Conservation (phyloP, 2,329 filamentous ascomycete species). For the Aspergillus calidoustus region DNA sequence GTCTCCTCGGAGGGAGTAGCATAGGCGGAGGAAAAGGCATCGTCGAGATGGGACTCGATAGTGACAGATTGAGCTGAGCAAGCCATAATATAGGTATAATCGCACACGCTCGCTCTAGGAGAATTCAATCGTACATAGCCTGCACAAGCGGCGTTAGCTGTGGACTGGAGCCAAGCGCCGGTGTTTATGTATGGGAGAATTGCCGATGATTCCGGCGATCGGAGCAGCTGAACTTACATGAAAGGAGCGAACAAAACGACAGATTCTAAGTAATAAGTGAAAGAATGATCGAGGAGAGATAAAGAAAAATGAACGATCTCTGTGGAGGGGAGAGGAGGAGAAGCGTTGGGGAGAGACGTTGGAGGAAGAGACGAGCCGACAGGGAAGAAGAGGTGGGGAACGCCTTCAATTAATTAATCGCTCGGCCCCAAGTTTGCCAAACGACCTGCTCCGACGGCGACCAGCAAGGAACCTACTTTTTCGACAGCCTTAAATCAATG, state of each 20-base stretch:
- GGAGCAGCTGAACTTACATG: constrained; percentile 11
- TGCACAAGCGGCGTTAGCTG: constrained; percentile 11
- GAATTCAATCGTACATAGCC: constrained; percentile 24
- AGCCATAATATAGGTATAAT: constrained; percentile 36
- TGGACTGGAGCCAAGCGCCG: neutral
- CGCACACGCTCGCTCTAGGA: constrained; percentile 4
- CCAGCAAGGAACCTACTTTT: neutral
- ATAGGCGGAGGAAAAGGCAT: constrained; percentile 31
- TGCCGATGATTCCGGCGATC: constrained; percentile 4
- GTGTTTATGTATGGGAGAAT: constrained; percentile 9
- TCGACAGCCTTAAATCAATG: neutral
- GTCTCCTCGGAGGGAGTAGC: constrained; percentile 39
- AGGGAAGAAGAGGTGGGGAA: constrained; percentile 9
- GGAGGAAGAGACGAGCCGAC: constrained; percentile 2
- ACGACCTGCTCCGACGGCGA: constrained; percentile 1
- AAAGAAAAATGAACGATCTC: constrained; percentile 5
- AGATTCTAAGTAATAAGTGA: constrained; percentile 10
- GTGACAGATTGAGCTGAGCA: constrained; percentile 47
- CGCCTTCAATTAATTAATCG: constrained; percentile 10
- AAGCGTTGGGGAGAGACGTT: neutral
- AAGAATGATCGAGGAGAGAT: constrained; percentile 15
- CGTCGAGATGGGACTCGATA: constrained; percentile 41
- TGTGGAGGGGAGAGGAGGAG: constrained; percentile 9
- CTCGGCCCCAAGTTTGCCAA: neutral
- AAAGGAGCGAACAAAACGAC: constrained; percentile 9